Percentiles rank a stretch among this genome's conserved stretches.
phyloP scores from a whole-genome alignment of 2,329 filamentous ascomycete species.

The Aspergillus sp. region DNA sequence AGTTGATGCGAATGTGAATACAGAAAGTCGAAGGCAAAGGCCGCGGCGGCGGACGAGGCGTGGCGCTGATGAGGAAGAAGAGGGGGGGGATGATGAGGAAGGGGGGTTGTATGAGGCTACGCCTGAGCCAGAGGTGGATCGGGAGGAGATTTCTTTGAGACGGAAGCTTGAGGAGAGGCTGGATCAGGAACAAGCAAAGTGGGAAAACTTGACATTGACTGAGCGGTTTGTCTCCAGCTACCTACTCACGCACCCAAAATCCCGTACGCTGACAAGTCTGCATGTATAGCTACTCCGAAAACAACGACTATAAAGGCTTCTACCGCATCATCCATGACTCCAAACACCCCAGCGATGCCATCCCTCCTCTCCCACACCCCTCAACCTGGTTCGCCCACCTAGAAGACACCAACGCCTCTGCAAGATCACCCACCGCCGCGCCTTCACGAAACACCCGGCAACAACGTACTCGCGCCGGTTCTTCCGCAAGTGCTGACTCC shows the following conservation, averaged over 20 bases:
- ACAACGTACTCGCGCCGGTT: conserved; percentile 18
- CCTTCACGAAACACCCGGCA: conserved; percentile 18
- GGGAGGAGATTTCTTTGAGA: conserved; percentile 28
- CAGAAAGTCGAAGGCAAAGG: conserved; percentile 26
- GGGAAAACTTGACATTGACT: conserved; percentile 40
- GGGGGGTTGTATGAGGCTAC: conserved; percentile 42
- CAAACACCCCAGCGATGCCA: conserved; percentile 53
- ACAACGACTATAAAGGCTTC: conserved; percentile 63
- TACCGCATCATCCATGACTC: conserved; percentile 63
- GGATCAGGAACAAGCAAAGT: conserved; percentile 33
- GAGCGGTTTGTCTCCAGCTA: conserved; percentile 36
- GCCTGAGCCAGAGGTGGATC: conserved; percentile 36
- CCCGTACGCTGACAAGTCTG: neutral
- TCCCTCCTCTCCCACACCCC: conserved; percentile 54
- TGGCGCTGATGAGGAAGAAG: conserved; percentile 17
- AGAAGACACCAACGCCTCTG: conserved; percentile 31
- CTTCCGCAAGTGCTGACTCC: conserved; percentile 26
- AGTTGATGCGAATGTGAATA: conserved; percentile 28
- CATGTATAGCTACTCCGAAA: conserved; percentile 50
- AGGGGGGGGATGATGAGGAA: conserved; percentile 32
- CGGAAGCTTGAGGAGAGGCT: conserved; percentile 38
- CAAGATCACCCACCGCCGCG: conserved; percentile 9
- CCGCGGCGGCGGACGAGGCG: conserved; percentile 25
- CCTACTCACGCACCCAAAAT: conserved; percentile 14
- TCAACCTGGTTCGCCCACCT: conserved; percentile 63